Conservation (phyloP, 179 eudicot genomes). For the Spinacia oleracea region DNA sequence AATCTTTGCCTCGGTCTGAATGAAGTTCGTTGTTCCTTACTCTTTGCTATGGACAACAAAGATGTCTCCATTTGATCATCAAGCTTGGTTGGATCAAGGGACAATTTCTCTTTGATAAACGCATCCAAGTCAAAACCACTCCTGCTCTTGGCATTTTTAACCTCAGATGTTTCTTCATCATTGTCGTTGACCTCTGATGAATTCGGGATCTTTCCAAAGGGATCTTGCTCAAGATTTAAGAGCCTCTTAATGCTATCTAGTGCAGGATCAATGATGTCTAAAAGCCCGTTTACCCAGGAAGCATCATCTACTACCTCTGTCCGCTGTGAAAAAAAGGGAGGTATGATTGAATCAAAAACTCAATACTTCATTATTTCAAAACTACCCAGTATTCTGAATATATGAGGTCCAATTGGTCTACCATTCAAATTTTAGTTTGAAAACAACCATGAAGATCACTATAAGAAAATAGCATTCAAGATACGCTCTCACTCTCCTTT, state of each 20-base stretch:
- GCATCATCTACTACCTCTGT: constrained; percentile 93
- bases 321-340: constrained; percentile 60
- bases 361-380: too few species aligned
- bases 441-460: too few species aligned
- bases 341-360: background rate
- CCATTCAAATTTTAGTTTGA: background rate
- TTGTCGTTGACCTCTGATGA: constrained; percentile 23
- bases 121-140: constrained; percentile 67
- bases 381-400: too few species aligned
- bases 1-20: constrained; percentile 30
- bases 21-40: constrained; percentile 31
- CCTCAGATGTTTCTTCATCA: constrained; percentile 13
- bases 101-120: constrained; percentile 58
- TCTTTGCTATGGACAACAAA: constrained; percentile 29
- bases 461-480: too few species aligned
- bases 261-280: constrained; percentile 93
- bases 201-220: constrained; percentile 32
- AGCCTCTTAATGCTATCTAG: constrained; percentile 75
- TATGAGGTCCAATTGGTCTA: too few species aligned
- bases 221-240: constrained; percentile 55
- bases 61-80: constrained; percentile 58
- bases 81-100: constrained; percentile 62
- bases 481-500: too few species aligned
- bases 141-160: constrained; percentile 22
- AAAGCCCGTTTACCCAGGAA: constrained; percentile 84